Conservation (phyloP, 1,284 basidiomycete genomes). For the Caloboletus firmus region DNA sequence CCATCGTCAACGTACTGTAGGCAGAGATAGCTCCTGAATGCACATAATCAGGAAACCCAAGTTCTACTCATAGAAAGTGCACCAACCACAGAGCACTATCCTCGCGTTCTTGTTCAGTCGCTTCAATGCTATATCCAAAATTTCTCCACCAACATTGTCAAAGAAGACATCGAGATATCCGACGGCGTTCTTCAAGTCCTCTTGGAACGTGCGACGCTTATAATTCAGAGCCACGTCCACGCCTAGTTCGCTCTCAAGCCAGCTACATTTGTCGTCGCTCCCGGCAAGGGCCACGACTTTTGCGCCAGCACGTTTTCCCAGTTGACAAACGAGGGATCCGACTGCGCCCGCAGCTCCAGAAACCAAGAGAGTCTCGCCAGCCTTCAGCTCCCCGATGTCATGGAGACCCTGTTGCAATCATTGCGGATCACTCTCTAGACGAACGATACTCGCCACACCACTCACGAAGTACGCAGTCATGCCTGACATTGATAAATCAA, state of each 20-base stretch:
- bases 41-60: slow-evolving; percentile 4
- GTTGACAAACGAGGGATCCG: slow-evolving; percentile 71
- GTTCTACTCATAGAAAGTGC: slow-evolving; percentile 12
- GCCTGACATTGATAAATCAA: slow-evolving; percentile 41
- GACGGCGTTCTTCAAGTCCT: slow-evolving; percentile 60
- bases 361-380: slow-evolving; percentile 82
- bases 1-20: slow-evolving; percentile 55
- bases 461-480: slow-evolving; percentile 82
- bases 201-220: slow-evolving; percentile 72
- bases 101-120: slow-evolving; percentile 76
- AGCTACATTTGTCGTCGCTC: slow-evolving; percentile 76
- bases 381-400: slow-evolving; percentile 75
- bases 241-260: slow-evolving; percentile 79
- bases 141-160: slow-evolving; percentile 87
- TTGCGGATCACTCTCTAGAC: slow-evolving; percentile 1
- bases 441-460: slow-evolving; percentile 1
- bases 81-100: slow-evolving; percentile 71
- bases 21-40: slow-evolving; percentile 72
- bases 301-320: slow-evolving; percentile 72
- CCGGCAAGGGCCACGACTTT: slow-evolving; percentile 79
- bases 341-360: slow-evolving; percentile 91
- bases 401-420: slow-evolving; percentile 63
- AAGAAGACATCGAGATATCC: slow-evolving; percentile 80
- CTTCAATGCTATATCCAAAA: slow-evolving; percentile 73
- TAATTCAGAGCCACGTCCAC: slow-evolving; percentile 87